Percentiles rank a stretch among this genome's conserved stretches.
phyloP scores from a whole-genome alignment of 1,139 yeast genomes.

The Hanseniaspora gamundiae region DNA sequence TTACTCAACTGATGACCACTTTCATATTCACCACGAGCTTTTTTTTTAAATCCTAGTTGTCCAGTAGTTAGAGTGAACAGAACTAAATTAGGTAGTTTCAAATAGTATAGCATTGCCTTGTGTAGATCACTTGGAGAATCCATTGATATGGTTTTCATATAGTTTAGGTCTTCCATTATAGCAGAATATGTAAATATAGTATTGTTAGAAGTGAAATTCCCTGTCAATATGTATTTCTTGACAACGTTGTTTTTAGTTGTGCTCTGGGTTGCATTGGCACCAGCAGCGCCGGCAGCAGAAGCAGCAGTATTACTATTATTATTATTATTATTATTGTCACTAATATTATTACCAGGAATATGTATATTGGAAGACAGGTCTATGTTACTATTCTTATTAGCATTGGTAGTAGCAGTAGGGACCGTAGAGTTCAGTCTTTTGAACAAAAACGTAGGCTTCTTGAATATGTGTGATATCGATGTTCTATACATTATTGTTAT shows the following conservation, averaged over 20 bases:
- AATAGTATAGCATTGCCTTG: constrained; percentile 64
- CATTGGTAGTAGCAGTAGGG: too few species aligned
- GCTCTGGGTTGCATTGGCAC: too few species aligned
- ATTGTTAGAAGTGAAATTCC: constrained; percentile 70
- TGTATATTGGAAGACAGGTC: too few species aligned
- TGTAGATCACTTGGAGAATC: constrained; percentile 36
- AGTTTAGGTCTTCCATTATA: constrained; percentile 53
- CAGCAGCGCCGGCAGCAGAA: too few species aligned
- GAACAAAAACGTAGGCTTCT: too few species aligned
- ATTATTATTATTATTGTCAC: too few species aligned
- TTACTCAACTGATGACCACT: constrained; percentile 85
- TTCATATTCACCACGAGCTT: constrained; percentile 83
- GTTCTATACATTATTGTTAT: too few species aligned
- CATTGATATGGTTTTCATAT: constrained; percentile 11
- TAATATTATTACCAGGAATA: too few species aligned
- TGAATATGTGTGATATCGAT: too few species aligned
- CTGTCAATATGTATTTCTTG: constrained; percentile 59
- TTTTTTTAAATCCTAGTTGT: constrained; percentile 61
- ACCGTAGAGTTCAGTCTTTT: too few species aligned
- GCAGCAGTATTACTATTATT: too few species aligned
- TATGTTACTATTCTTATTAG: too few species aligned
- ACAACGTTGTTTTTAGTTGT: constrained; percentile 12
- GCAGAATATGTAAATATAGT: constrained; percentile 69
- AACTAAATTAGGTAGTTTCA: constrained; percentile 70
- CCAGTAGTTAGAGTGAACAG: constrained; percentile 60